Evolutionary conservation across 2,329 filamentous ascomycete genomes (phyloP).

Genomic region (Sarocladium strictum): DNA sequence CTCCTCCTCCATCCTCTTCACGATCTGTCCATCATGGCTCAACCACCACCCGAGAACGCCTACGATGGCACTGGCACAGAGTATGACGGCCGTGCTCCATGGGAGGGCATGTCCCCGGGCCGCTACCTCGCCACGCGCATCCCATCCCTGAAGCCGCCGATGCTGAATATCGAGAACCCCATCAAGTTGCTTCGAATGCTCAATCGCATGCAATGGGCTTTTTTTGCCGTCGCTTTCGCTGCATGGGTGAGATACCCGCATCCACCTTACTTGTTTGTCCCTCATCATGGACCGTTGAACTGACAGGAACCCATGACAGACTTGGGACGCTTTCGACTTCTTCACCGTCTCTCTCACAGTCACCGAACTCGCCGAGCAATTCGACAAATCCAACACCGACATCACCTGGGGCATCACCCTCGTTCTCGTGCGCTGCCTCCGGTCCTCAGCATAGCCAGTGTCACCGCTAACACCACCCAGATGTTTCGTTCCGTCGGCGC

Average conservation of each 20-base stretch:
- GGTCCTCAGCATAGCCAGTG: background rate
- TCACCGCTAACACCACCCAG: background rate
- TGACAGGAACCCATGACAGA: constrained; percentile 26
- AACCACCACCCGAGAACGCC: background rate
- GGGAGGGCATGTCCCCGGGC: constrained; percentile 2
- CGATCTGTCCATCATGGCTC: constrained; percentile 1
- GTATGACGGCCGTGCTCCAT: background rate
- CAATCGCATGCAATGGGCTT: constrained; percentile 45
- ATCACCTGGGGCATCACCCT: constrained; percentile 61
- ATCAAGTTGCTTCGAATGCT: constrained; percentile 42
- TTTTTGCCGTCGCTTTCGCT: constrained; percentile 47
- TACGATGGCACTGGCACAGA: constrained; percentile 8
- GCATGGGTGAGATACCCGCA: constrained; percentile 55
- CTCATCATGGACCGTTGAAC: background rate
- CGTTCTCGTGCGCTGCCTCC: constrained; percentile 31
- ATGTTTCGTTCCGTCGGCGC: constrained; percentile 55
- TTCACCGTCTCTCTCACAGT: constrained; percentile 58
- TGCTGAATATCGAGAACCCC: constrained; percentile 48
- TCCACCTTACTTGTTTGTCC: too few relatives aligned
- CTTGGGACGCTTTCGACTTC: constrained; percentile 62
- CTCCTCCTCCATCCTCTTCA: background rate
- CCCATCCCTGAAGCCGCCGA: constrained; percentile 50
- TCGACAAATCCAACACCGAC: constrained; percentile 47
- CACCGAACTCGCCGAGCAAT: constrained; percentile 44
- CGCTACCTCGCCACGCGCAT: constrained; percentile 37